Conservation (phyloP, 805 yeast species). For the Clavispora carvajalis region DNA sequence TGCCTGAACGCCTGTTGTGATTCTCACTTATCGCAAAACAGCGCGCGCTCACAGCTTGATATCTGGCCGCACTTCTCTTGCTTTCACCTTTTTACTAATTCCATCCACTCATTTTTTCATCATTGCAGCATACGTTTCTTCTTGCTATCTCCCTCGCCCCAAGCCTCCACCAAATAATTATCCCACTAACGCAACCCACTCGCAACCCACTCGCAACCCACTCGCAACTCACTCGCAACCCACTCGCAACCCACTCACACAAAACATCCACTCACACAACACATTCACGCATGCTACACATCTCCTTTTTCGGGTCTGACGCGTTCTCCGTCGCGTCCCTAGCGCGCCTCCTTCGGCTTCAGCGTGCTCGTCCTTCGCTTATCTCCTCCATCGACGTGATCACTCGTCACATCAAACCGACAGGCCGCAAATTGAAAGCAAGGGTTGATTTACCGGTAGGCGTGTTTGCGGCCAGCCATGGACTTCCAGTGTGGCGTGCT, state of each 20-base stretch:
- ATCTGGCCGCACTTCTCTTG: too few relatives aligned
- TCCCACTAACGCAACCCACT: background rate
- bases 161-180: background rate
- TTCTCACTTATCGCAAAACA: too few relatives aligned
- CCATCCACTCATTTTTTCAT: too few relatives aligned
- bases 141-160: too few relatives aligned
- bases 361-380: conserved; percentile 12
- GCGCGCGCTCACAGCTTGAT: too few relatives aligned
- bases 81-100: too few relatives aligned
- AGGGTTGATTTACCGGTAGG: conserved; percentile 53
- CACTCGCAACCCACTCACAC: background rate
- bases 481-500: conserved; percentile 43
- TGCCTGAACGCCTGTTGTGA: too few relatives aligned
- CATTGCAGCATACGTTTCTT: too few relatives aligned
- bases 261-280: background rate
- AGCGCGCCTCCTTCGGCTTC: conserved; percentile 26
- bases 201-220: too few relatives aligned
- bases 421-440: conserved; percentile 52
- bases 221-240: too few relatives aligned
- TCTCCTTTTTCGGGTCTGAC: conserved; percentile 81
- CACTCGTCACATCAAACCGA: conserved; percentile 56
- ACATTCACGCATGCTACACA: conserved; percentile 5
- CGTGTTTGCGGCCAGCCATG: conserved; percentile 26
- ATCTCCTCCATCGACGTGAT: conserved; percentile 50
- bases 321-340: conserved; percentile 58